Evolutionary conservation across 2,329 filamentous ascomycete species (phyloP).

Genomic region (Arthroderma sp.): DNA sequence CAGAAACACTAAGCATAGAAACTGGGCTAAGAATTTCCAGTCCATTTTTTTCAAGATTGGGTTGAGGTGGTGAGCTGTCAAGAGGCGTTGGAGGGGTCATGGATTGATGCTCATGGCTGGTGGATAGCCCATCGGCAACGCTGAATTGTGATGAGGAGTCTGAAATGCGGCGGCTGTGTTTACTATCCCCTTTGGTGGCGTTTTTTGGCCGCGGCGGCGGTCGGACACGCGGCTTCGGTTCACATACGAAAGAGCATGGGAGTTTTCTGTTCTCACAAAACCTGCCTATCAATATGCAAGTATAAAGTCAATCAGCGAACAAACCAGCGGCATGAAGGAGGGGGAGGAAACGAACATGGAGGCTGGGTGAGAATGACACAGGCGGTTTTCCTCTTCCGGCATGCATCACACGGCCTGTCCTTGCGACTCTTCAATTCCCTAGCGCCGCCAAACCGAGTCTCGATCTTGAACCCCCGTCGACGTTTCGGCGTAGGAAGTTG

Average conservation of each 20-base stretch:
- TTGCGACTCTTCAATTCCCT: conserved; percentile 2
- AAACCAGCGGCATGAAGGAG: neutral
- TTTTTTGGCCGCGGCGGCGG: neutral
- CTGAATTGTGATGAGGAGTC: no score
- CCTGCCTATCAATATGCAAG: neutral
- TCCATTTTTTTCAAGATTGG: neutral
- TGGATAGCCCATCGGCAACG: no score
- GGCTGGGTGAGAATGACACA: conserved; percentile 3
- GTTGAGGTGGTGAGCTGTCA: neutral
- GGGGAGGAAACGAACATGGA: neutral
- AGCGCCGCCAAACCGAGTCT: conserved; percentile 3
- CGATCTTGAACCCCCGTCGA: conserved; percentile 2
- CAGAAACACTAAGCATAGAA: conserved; percentile 1
- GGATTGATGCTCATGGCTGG: no score
- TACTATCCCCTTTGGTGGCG: no score
- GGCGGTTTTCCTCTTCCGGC: conserved; percentile 1
- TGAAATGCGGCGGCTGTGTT: no score
- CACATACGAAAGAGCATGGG: neutral
- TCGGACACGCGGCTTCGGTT: neutral
- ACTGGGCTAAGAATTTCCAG: neutral
- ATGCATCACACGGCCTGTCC: conserved; percentile 2
- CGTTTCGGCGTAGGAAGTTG: neutral
- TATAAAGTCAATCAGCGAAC: neutral
- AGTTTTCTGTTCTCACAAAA: conserved; percentile 1
- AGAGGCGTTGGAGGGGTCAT: neutral